Base-by-base conservation (phyloP, 371 early-diverging fungal species). In the Mortierella sp. region DNA sequence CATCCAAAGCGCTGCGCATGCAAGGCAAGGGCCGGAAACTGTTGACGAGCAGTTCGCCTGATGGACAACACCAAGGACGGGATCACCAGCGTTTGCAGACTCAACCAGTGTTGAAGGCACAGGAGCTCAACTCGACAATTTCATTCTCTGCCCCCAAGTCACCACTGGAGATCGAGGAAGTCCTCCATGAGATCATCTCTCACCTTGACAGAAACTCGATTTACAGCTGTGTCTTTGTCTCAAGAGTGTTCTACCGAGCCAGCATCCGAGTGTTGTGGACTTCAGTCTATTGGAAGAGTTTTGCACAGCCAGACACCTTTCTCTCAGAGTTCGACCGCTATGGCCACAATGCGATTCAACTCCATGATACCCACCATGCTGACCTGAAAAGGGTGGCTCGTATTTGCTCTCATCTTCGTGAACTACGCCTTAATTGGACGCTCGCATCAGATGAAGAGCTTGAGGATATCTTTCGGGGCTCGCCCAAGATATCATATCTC, bases 341-440 rank as follows among this genome's bases (percentile, higher is more conserved):
- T 47, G 77, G 77, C 27, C 77, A 54, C 43, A 54, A 58, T 24
- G 57, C 62, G 1, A 37, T 69, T 27, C 70, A 76, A 37, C 55
- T 76, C 21, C 69, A 76, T 19, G 77, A 76, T 46, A 69, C 54
- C 59, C 61, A 61, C 54, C 60, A 60, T n/a, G 69, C 70, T 0
- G 66, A 76, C 28, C 52, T 76, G 27, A 58, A 57, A 9, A 54
- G 57, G 44, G 61, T 76, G 41, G 77, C 77, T 10, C 50, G 41
- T n/a, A 41, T 54, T 31, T 76, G 77, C 47, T 43, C 57, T 28
- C 57, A 61, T 37, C 66, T 76, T 1, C 57, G 58, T 12, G 65
- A 65, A n/a, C 59, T 76, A 3, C 69, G 70, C 14, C 70, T 76
- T 1, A 60, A 45, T 25, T 69, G 69, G 70, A 76, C 77, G 10